Percentiles rank a stretch among this genome's conserved stretches.
Evolutionary conservation across 2,329 filamentous ascomycete species (phyloP).

Genomic region (Apiospora marii): DNA sequence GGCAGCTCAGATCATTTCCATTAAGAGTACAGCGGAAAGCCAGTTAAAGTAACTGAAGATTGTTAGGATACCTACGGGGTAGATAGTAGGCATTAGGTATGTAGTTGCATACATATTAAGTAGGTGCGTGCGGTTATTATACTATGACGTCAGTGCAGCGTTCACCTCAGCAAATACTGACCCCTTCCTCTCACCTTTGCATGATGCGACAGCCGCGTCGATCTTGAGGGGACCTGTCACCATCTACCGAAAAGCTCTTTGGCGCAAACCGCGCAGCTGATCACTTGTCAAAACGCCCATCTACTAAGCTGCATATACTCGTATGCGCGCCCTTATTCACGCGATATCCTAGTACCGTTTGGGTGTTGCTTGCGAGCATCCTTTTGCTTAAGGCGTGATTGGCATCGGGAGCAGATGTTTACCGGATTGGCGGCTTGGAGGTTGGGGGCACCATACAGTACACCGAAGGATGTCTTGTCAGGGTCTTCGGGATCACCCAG

Average conservation of each 20-base stretch:
- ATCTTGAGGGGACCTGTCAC: slow-evolving; percentile 1
- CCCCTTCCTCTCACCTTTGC: slow-evolving; percentile 8
- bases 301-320: neutral
- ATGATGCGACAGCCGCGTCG: neutral
- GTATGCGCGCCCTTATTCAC: neutral
- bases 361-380: slow-evolving; percentile 5
- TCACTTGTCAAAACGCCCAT: slow-evolving; percentile 17
- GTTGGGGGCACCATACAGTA: neutral
- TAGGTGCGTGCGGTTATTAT: neutral
- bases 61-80: neutral
- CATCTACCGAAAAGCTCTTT: neutral
- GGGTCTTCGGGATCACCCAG: slow-evolving; percentile 11
- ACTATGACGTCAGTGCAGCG: neutral
- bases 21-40: no score
- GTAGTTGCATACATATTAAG: neutral
- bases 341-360: slow-evolving; percentile 20
- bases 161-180: neutral
- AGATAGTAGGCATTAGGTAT: no score
- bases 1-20: slow-evolving; percentile 10
- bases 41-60: no score
- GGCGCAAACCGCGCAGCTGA: slow-evolving; percentile 3
- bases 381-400: slow-evolving; percentile 2
- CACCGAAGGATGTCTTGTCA: neutral
- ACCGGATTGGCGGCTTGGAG: neutral
- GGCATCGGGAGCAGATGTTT: neutral